Conservation (phyloP, 192 early-diverging fungal genomes). For the Mortierella hygrophila region DNA sequence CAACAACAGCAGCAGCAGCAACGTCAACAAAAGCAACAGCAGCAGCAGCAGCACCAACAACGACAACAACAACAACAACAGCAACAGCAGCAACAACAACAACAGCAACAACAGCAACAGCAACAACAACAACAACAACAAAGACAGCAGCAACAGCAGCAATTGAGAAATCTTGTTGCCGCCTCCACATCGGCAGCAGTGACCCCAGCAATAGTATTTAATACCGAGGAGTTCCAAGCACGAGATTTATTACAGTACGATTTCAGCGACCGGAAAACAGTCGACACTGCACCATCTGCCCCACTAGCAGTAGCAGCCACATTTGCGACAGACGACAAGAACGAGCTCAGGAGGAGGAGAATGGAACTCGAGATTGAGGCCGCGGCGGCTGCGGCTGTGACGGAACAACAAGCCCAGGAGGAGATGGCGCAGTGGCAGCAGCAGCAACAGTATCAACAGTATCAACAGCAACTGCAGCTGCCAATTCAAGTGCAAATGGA, state of each 20-base stretch:
- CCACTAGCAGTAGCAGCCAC: constrained; percentile 15
- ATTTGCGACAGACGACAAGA: constrained; percentile 5
- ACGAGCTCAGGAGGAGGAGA: background rate
- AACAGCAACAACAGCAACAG: background rate
- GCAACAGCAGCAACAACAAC: background rate
- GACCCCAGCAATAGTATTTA: background rate
- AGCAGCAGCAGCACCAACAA: background rate
- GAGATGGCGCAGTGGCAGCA: background rate
- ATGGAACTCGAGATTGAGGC: background rate
- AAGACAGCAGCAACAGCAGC: constrained; percentile 5
- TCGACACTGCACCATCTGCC: constrained; percentile 34
- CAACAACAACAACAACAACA: background rate
- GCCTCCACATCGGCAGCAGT: background rate
- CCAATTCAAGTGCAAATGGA: background rate
- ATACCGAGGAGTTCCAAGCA: background rate
- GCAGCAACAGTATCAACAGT: background rate
- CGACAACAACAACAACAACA: background rate
- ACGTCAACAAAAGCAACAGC: background rate
- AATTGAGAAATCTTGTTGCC: background rate
- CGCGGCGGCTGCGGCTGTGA: background rate
- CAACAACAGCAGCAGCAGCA: background rate
- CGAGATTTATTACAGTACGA: constrained; percentile 27
- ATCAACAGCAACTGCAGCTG: background rate
- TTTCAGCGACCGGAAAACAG: constrained; percentile 32
- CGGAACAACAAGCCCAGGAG: background rate